Percentiles rank a stretch among this genome's conserved stretches.
These are phyloP conservation scores for Schwanniomyces vanrijiae DNA, from an alignment of 805 yeast genomes.

Conservation along the genomic window DNA sequence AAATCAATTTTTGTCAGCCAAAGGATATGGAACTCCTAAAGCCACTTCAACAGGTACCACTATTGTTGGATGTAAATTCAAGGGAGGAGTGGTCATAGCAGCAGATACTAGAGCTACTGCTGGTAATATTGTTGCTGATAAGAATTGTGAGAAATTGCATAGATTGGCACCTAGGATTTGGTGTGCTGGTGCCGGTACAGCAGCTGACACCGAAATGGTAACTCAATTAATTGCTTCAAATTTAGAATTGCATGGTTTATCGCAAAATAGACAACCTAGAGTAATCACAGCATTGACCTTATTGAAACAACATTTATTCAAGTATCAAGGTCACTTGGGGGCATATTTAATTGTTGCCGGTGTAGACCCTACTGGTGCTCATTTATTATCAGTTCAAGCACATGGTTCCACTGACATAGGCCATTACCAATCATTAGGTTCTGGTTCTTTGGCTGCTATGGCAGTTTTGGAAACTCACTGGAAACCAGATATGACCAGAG, in stretches of 20 bases:
- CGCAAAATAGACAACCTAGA: conserved; percentile 83
- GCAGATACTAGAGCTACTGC: conserved; percentile 99
- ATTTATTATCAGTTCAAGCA: conserved; percentile 89
- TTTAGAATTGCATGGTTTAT: conserved; percentile 84
- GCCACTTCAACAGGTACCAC: conserved; percentile 99
- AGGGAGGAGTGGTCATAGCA: conserved; percentile 95
- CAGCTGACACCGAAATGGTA: conserved; percentile 98
- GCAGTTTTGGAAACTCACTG: conserved; percentile 91
- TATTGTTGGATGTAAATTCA: conserved; percentile 91
- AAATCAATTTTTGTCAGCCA: conserved; percentile 68
- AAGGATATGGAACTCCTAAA: conserved; percentile 76
- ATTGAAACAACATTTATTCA: conserved; percentile 93
- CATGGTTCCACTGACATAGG: conserved; percentile 98
- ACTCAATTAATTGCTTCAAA: conserved; percentile 91
- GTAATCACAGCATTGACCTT: conserved; percentile 91
- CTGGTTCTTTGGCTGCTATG: conserved; percentile 98
- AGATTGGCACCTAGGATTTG: conserved; percentile 86
- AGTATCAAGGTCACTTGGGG: conserved; percentile 96
- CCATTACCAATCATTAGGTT: conserved; percentile 86
- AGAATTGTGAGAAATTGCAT: conserved; percentile 95
- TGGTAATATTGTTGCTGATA: conserved; percentile 95
- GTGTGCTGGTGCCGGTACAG: conserved; percentile 99
- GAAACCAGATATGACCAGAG: conserved; percentile 74
- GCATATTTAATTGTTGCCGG: conserved; percentile 99
- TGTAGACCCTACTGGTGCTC: conserved; percentile 94